phyloP scores from a whole-genome alignment of 768 basidiomycete genomes.

The Collybiopsis luxurians region DNA sequence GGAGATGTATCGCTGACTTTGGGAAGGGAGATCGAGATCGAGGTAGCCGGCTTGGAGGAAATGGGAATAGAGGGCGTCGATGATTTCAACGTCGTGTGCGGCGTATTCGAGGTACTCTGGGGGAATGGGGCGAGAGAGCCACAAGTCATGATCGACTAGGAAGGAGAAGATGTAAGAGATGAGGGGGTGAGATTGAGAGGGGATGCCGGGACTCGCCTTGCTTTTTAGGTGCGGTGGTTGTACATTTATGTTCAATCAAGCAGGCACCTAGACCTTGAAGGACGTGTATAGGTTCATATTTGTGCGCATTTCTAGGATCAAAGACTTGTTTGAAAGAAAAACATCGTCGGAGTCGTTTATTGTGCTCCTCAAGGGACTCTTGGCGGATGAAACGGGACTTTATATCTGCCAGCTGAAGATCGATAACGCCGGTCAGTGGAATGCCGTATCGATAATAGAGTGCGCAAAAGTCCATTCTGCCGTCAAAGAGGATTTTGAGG shows the following conservation, averaged over 20 bases:
- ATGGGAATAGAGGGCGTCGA: conserved; percentile 30
- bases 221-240: neutral
- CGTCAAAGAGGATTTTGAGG: conserved; percentile 41
- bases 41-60: conserved; percentile 19
- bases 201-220: no score
- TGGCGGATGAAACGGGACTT: conserved; percentile 21
- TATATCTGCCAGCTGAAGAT: conserved; percentile 41
- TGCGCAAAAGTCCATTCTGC: conserved; percentile 38
- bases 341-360: neutral
- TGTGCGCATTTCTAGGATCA: conserved; percentile 11
- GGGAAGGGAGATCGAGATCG: neutral
- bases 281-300: conserved; percentile 29
- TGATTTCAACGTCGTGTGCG: conserved; percentile 39
- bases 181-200: neutral
- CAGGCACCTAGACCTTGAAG: conserved; percentile 34
- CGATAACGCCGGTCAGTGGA: conserved; percentile 29
- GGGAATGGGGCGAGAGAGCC: conserved; percentile 36
- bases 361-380: conserved; percentile 23
- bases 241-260: conserved; percentile 11
- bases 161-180: neutral
- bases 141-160: conserved; percentile 17
- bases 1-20: neutral
- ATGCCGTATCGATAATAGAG: conserved; percentile 25
- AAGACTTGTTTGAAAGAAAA: conserved; percentile 2
- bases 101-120: conserved; percentile 36